Conservation (phyloP, 331 rosid species). For the Telfairia occidentalis region DNA sequence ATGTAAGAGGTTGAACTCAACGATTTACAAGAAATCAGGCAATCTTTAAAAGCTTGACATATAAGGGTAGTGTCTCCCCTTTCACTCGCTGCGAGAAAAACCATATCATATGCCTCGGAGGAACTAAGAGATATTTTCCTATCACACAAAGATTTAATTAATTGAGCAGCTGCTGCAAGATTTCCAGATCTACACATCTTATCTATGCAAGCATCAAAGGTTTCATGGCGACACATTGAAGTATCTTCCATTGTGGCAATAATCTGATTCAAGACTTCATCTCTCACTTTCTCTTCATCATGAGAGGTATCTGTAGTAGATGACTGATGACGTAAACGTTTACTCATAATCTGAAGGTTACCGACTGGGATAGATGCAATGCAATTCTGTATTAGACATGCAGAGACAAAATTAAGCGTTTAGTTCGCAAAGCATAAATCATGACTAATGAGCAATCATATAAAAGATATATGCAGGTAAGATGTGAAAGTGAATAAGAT, state of each 20-base stretch:
- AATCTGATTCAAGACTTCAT: conserved; percentile 31
- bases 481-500: background rate
- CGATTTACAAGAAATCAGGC: conserved; percentile 23
- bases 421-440: background rate
- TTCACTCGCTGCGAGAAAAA: conserved; percentile 44
- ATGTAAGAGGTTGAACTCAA: conserved; percentile 36
- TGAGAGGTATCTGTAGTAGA: conserved; percentile 32
- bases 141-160: conserved; percentile 32
- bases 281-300: conserved; percentile 21
- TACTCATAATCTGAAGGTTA: conserved; percentile 7
- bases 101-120: conserved; percentile 22
- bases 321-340: conserved; percentile 19
- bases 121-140: conserved; percentile 25
- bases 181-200: conserved; percentile 33
- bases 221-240: conserved; percentile 15
- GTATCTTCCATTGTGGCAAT: conserved; percentile 27
- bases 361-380: conserved; percentile 15
- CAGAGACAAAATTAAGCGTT: background rate
- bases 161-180: conserved; percentile 26
- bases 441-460: background rate
- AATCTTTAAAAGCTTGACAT: conserved; percentile 39
- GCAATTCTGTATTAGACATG: conserved; percentile 6
- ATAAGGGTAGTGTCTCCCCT: conserved; percentile 36
- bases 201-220: conserved; percentile 19
- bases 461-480: background rate